Evolutionary conservation across 75 land plant species (phyloP), one percentile per base, ranked within the genome.

Genomic region (Gnetum montanum): DNA sequence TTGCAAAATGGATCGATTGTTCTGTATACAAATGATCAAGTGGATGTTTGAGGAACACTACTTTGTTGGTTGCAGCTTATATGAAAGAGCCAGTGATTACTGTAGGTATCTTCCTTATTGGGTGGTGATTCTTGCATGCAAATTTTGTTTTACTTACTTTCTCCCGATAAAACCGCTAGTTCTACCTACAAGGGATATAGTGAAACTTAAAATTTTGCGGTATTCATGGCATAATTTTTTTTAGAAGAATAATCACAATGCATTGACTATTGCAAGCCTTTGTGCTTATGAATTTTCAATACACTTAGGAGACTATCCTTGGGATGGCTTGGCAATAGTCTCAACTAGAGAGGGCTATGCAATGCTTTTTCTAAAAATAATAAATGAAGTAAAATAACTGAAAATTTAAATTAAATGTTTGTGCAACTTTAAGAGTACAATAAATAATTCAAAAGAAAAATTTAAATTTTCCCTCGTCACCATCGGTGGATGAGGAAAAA

Each of bases 41-140:
- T 94, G 99, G 96, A 63, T 89, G 41, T 88, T 83, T 70, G 79
- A 94, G 91, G 99, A 94, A 51, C 64, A 85, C 24, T 89, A 89
- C 61, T 94, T 44, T 76, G 96, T 89, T 58, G 99, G 99, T 2
- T 80, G 91, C 41, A 96, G 96, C 29, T 74, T 94, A 53, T 86
- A 60, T 77, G 99, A 94, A 52, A 76, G 69, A 20, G 60, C 79
- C 3, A 65, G 66, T 34, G 96, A 94, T 35, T 94, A 85, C 61
- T 30, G 66, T 49, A 78, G 83, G 99, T 94, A 51, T 25, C 45
- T 70, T 58, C 20, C 75, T 7, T 93, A 81, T 54, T 93, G 98
- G 98, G 55, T 79, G 35, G 58, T 87, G 49, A 69, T 93, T 15
- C 54, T 81, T 16, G 71, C 70, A 40, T 70, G 60, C 43, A 93